Base-by-base conservation (phyloP, 768 basidiomycete species). In the Phanerochaete carnosa region DNA sequence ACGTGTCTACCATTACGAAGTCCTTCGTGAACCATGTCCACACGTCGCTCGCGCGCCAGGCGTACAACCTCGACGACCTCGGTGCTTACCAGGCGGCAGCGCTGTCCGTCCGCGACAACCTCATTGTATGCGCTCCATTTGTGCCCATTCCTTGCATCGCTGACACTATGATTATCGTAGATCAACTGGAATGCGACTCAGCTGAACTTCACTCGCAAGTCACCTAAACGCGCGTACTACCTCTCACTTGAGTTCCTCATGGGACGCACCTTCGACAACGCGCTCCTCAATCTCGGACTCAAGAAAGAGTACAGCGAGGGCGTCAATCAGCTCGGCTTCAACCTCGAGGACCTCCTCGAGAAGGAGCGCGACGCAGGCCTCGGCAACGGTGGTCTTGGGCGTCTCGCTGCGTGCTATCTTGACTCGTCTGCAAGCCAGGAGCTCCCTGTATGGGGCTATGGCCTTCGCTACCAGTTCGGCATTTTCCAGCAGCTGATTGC, bases 331-430 rank as follows among this genome's bases (percentile, higher is more conserved):
- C 90, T 99, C 62, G 96, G 97, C 1, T 99, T 98, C 77, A 85
- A 79, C 70, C 82, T 95, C 63, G 94, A 95, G 72, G 94, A 95
- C 67, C 75, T 95, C 47, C 77, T 97, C 55, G 90, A 89, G 49
- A 79, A 89, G 68, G 96, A 98, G 72, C 88, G 95, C 52, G 97
- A 99, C 69, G 95, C 96, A 1, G 96, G 86, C 8, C 82, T 98
- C 12, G 97, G 96, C 5, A 97, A 98, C 72, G 95, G 95, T 64
- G 96, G 96, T 59, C 83, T 98, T 9, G 96, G 97, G 0, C 91
- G 96, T 30, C 84, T 99, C 47, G 97, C 97, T 0, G 96, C 97
- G 0, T 99, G 97, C 77, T 99, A 98, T 72, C 85, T 97, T 55
- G 95, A 98, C 70, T 93, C 91, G n/a, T 85, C 87, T 25, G 88